Evolutionary conservation across 768 basidiomycete genomes (phyloP), one percentile per base, ranked within the genome.

Genomic region (Serendipita sp.): DNA sequence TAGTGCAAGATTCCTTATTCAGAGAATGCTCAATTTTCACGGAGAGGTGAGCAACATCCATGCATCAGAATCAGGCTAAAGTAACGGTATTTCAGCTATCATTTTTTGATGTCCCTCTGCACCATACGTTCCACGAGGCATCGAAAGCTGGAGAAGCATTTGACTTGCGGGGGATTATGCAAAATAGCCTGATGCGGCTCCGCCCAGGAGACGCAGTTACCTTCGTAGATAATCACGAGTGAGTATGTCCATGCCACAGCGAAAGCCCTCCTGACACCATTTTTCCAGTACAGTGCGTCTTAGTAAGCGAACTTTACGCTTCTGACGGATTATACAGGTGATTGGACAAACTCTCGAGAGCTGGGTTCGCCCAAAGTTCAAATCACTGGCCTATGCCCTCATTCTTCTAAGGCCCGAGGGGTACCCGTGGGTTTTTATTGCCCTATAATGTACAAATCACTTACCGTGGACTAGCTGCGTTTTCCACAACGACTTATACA

Each of bases 211-310:
- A 92, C 69, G 88, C 92, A 3, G 89, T 96, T 3, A 91, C 89
- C 0, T 91, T 91, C 68, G 89, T 91, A 4, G 89, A 92, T 68
- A 92, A 91, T 71, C 89, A 92, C 66, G 90, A 92, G 89, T 90
- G 65, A 72, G 85, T 74, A 41, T 61, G 2, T 11, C n/a, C n/a
- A n/a, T n/a, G n/a, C n/a, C n/a, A n/a, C n/a, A n/a, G n/a, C n/a
- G n/a, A n/a, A n/a, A n/a, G n/a, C n/a, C n/a, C n/a, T n/a, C n/a
- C n/a, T n/a, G n/a, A n/a, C n/a, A n/a, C n/a, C 63, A 26, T 64
- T 62, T 31, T 64, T 34, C 60, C 64, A 88, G 86, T 65, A 89
- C 87, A 69, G 87, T n/a, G n/a, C n/a, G n/a, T n/a, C n/a, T n/a
- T n/a, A n/a, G n/a, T 88, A 74, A 74, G 71, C 69, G 11, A 53